These are phyloP conservation scores for Chlamydomonas urium DNA, from an alignment of 139 green algal genomes.

Conservation along the genomic window DNA sequence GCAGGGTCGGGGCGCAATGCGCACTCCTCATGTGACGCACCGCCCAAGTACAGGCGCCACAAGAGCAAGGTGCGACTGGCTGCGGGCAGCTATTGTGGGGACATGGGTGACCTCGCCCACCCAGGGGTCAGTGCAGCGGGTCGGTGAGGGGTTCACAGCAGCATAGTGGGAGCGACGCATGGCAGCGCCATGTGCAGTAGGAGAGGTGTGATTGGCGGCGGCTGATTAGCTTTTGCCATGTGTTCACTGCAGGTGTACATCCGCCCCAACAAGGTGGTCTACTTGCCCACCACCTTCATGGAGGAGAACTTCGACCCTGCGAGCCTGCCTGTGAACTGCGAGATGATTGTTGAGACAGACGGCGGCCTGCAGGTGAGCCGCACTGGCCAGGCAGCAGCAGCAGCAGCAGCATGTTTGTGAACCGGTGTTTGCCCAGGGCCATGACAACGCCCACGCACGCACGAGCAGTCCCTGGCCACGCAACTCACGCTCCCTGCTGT, in stretches of 20 bases:
- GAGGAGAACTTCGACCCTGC: constrained; percentile 33
- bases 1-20: too few relatives aligned
- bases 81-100: too few relatives aligned
- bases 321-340: constrained; percentile 31
- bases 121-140: too few relatives aligned
- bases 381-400: too few relatives aligned
- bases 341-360: constrained; percentile 34
- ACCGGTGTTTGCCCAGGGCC: too few relatives aligned
- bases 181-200: not conserved
- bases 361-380: constrained; percentile 3
- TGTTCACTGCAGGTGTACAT: constrained; percentile 22
- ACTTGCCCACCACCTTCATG: constrained; percentile 45
- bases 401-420: too few relatives aligned
- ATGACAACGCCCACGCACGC: too few relatives aligned
- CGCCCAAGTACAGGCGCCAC: constrained; percentile 32
- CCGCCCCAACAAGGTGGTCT: constrained; percentile 34
- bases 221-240: not conserved
- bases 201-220: too few relatives aligned
- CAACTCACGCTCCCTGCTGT: not conserved
- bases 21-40: not conserved
- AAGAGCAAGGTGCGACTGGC: constrained; percentile 45
- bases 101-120: too few relatives aligned
- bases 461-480: not conserved
- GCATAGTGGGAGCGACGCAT: not conserved
- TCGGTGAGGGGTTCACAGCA: too few relatives aligned